Conservation (phyloP, 768 basidiomycete genomes). For the Pilatotrama ljubarskyi region DNA sequence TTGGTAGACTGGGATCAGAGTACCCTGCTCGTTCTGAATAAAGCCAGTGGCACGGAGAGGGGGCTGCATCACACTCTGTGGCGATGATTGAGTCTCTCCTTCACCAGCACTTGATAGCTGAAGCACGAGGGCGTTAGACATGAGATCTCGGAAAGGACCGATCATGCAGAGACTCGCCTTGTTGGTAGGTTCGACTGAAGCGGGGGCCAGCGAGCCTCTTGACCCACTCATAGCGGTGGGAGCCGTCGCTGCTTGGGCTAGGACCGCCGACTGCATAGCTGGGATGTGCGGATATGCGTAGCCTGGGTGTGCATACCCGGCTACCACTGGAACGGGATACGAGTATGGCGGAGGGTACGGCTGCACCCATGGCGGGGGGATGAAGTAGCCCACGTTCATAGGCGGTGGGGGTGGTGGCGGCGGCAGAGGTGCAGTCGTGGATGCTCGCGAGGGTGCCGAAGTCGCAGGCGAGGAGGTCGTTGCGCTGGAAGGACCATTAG, state of each 20-base stretch:
- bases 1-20: constrained; percentile 69
- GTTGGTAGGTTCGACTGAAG: not conserved
- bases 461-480: constrained; percentile 40
- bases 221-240: not conserved
- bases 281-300: constrained; percentile 2
- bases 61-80: constrained; percentile 38
- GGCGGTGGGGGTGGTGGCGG: constrained; percentile 38
- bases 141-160: too few species aligned
- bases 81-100: too few species aligned
- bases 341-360: constrained; percentile 51
- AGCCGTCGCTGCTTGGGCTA: not conserved
- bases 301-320: constrained; percentile 39
- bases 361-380: constrained; percentile 52
- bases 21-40: constrained; percentile 70
- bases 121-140: too few species aligned
- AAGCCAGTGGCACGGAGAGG: constrained; percentile 68
- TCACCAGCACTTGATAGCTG: too few species aligned
- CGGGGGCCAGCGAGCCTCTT: not conserved
- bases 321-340: constrained; percentile 53
- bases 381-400: constrained; percentile 40
- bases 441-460: constrained; percentile 36
- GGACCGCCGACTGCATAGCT: not conserved
- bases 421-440: constrained; percentile 24
- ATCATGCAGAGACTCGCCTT: not conserved
- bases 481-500: constrained; percentile 27